Evolutionary conservation across 371 early-diverging fungal genomes (phyloP).

Genomic region (Dinochytrium kinnereticum): DNA sequence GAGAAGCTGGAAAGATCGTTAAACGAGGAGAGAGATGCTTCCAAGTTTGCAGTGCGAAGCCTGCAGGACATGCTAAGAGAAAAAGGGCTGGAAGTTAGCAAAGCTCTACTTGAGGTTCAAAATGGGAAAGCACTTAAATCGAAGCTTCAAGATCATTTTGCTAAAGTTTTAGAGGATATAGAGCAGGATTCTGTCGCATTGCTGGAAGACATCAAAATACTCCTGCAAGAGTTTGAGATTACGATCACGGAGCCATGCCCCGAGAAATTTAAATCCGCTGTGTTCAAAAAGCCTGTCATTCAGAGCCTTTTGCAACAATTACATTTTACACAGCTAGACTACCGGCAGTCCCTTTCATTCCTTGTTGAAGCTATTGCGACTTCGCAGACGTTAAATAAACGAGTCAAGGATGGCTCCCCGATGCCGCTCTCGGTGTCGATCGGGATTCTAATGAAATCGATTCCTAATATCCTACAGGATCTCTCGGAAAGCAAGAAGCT

Average conservation of each 20-base stretch:
- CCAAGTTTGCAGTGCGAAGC: neutral
- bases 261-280: neutral
- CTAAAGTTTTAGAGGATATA: neutral
- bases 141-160: neutral
- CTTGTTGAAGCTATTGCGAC: neutral
- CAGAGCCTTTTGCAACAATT: neutral
- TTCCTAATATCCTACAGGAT: neutral
- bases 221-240: neutral
- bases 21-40: neutral
- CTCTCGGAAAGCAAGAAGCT: too few species aligned
- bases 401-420: neutral
- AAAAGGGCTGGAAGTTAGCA: neutral
- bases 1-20: neutral
- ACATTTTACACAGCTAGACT: neutral
- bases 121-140: neutral
- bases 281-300: neutral
- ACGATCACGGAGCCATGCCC: neutral
- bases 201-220: neutral
- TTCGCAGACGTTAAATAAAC: neutral
- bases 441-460: neutral
- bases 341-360: neutral
- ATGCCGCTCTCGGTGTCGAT: neutral
- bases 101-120: neutral
- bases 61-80: neutral
- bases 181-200: neutral